Base-by-base conservation (phyloP, 768 basidiomycete genomes). In the Russula griseocarnosa region DNA sequence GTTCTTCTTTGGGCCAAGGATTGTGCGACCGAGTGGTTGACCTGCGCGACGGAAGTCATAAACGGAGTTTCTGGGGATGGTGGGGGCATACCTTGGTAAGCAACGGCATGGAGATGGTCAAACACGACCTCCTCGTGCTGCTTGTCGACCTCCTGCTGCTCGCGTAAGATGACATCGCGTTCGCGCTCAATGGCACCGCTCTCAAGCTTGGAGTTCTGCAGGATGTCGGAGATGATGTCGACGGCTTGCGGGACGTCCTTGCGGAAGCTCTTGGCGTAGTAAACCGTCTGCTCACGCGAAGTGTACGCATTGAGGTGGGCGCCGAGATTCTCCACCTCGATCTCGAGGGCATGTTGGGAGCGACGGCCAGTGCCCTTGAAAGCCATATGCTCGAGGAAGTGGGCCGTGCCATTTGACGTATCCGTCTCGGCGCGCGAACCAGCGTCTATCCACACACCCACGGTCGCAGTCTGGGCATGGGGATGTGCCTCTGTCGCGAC, bases 91-190 rank as follows among this genome's bases (percentile, higher is more conserved):
- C 95, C 86, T 77, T 95, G 92, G 85, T 94, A 99, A 59, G 97
- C 97, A 67, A 98, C 87, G 51, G 96, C 81, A 76, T 99, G 97
- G 63, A 99, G 78, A 74, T 99, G 97, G 78, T 98, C 97, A 71
- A 99, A 98, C 10, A 98, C 93, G 71, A 98, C 95, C 76, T 98
- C 97, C 79, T 98, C 95, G 57, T 91, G 77, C 80, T 97, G 94
- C 80, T 98, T 98, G 78, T 97, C 94, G 34, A 98, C 97, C 79
- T 98, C 97, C 79, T 98, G 92, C 79, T 97, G 95, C 76, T 99
- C 97, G 67, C 97, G 83, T 60, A 98, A 76, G 69, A 98, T 98
- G 47, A 98, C 95, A 74, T 95, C 94, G 50, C 95, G 86, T 79
- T 98, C 97, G 68, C 95, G 81, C 78, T 98, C 97, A 69, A 99